Percentiles rank a stretch among this genome's conserved stretches.
These are phyloP conservation scores for Coprinellus micaceus DNA, from an alignment of 768 basidiomycete genomes.

Conservation along the genomic window DNA sequence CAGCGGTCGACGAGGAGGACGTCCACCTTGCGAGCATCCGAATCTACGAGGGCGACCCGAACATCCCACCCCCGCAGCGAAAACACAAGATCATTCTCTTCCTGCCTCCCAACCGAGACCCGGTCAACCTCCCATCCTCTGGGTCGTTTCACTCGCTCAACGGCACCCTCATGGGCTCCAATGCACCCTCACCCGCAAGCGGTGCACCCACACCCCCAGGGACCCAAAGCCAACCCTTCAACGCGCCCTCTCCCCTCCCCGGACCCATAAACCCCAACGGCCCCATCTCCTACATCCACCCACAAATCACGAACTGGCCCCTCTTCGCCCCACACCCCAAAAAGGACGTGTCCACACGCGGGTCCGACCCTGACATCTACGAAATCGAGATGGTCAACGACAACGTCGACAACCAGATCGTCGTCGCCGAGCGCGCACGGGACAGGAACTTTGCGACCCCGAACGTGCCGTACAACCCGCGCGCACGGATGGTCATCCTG, in stretches of 20 bases:
- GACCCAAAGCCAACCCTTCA: not conserved
- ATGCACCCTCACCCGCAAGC: constrained; percentile 20
- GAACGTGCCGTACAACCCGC: constrained; percentile 43
- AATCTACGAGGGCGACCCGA: constrained; percentile 51
- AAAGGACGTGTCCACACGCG: constrained; percentile 27
- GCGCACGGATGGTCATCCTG: constrained; percentile 73
- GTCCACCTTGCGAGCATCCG: constrained; percentile 82
- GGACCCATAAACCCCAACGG: constrained; percentile 45
- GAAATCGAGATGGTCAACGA: constrained; percentile 88
- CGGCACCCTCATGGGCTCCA: constrained; percentile 15
- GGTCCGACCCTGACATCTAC: constrained; percentile 64
- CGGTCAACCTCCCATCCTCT: constrained; percentile 16
- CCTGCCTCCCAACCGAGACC: constrained; percentile 56
- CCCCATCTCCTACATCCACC: constrained; percentile 67
- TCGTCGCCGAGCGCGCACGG: constrained; percentile 80
- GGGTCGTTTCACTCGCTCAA: not conserved
- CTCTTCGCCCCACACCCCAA: constrained; percentile 32
- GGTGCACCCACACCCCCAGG: constrained; percentile 4
- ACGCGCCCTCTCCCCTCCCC: constrained; percentile 26
- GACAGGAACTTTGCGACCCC: constrained; percentile 32
- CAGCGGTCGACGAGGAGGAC: constrained; percentile 67
- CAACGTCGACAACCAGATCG: constrained; percentile 78
- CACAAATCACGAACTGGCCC: constrained; percentile 39
- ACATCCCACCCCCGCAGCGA: constrained; percentile 39
- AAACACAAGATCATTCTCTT: constrained; percentile 65